A percentile compares a stretch with the other conserved stretches of the same genome.
Evolutionary conservation across 2,329 filamentous ascomycete species (phyloP).

Genomic region (Talaromyces sp.): DNA sequence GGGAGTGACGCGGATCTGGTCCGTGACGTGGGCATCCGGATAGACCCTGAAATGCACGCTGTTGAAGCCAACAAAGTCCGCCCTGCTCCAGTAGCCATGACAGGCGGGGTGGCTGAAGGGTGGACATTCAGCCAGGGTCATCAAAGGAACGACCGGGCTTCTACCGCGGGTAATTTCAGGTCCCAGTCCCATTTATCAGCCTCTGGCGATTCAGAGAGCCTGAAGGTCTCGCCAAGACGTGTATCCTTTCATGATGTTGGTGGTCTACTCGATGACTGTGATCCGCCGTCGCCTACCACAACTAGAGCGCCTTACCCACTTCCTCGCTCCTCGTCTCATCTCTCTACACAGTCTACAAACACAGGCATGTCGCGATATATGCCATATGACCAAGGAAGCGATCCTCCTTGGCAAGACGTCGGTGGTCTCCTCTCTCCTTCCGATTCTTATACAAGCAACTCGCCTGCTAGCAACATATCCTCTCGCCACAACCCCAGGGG

Average conservation of each 20-base stretch:
- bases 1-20: slow-evolving; percentile 91
- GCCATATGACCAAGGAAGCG: slow-evolving; percentile 20
- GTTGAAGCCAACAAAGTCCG: slow-evolving; percentile 27
- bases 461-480: not conserved
- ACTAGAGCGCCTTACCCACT: not conserved
- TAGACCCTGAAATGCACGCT: slow-evolving; percentile 49
- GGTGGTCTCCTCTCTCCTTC: slow-evolving; percentile 24
- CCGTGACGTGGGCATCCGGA: slow-evolving; percentile 68
- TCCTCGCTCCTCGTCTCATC: slow-evolving; percentile 3
- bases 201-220: slow-evolving; percentile 11
- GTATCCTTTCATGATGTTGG: slow-evolving; percentile 85
- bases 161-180: not conserved
- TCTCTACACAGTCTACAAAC: not conserved
- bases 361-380: slow-evolving; percentile 6
- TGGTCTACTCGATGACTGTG: slow-evolving; percentile 58
- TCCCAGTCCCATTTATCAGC: not conserved
- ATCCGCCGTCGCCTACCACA: slow-evolving; percentile 31
- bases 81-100: slow-evolving; percentile 27
- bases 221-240: slow-evolving; percentile 48
- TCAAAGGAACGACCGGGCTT: not conserved
- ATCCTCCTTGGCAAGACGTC: slow-evolving; percentile 31
- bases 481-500: not conserved
- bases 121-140: not conserved
- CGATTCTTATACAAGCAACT: not conserved
- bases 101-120: not conserved